These are phyloP conservation scores for Solanum bulbocastanum DNA, from an alignment of 257 asterid species.

Conservation along the genomic window DNA sequence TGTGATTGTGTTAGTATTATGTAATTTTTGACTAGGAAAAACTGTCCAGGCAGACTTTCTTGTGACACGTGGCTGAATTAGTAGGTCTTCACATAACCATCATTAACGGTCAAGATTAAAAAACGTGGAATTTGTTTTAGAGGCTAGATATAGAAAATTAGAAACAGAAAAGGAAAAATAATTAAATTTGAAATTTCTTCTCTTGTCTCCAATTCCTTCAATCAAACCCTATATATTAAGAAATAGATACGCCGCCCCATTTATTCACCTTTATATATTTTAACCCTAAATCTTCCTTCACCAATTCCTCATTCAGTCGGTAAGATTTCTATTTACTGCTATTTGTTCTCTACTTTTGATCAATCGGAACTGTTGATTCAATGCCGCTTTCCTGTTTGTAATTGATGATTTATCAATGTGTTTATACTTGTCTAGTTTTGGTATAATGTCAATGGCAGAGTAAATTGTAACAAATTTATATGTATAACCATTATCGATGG, in stretches of 20 bases:
- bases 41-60: neutral
- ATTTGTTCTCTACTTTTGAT: neutral
- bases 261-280: neutral
- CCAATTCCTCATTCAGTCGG: neutral
- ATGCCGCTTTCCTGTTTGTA: neutral
- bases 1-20: no score
- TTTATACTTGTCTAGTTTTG: neutral
- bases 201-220: neutral
- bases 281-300: neutral
- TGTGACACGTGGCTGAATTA: neutral
- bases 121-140: neutral
- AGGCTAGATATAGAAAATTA: neutral
- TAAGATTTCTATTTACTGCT: neutral
- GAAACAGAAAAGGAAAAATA: neutral
- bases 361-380: neutral
- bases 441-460: neutral
- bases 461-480: neutral
- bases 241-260: slow-evolving; percentile 15
- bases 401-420: neutral
- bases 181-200: neutral
- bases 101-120: neutral
- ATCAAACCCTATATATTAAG: slow-evolving; percentile 8
- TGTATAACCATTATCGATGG: neutral
- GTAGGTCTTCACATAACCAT: neutral
- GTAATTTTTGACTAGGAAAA: no score